Percentiles rank a stretch among this genome's conserved stretches.
phyloP scores from a whole-genome alignment of 2,329 filamentous ascomycete species.

The Colletotrichum gloeosporioides region DNA sequence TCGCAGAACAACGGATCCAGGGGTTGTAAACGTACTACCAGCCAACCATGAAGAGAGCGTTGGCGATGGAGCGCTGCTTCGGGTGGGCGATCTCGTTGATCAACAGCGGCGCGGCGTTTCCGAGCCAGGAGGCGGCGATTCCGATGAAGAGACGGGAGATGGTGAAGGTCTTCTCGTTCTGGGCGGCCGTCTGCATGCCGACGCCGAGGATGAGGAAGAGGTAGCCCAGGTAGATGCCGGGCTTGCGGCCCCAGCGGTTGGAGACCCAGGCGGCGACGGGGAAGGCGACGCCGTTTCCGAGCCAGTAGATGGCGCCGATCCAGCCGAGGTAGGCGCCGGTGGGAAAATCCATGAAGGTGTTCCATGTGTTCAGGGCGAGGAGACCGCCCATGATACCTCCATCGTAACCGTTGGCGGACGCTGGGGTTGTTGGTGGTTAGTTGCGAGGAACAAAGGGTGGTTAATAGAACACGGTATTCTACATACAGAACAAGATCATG shows the following conservation, averaged over 20 bases:
- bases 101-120: slow-evolving; percentile 34
- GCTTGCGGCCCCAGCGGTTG: slow-evolving; percentile 17
- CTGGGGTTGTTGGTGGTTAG: background rate
- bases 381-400: slow-evolving; percentile 51
- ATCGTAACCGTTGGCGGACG: slow-evolving; percentile 41
- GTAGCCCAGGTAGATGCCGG: slow-evolving; percentile 8
- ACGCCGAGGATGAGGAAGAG: slow-evolving; percentile 8
- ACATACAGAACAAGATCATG: slow-evolving; percentile 28
- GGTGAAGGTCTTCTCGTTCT: slow-evolving; percentile 33
- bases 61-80: slow-evolving; percentile 26
- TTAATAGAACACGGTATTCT: background rate
- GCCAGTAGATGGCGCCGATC: slow-evolving; percentile 42
- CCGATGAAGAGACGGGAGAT: slow-evolving; percentile 38
- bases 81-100: slow-evolving; percentile 40
- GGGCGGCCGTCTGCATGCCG: slow-evolving; percentile 30
- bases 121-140: slow-evolving; percentile 32
- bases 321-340: slow-evolving; percentile 39
- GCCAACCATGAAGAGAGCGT: slow-evolving; percentile 7
- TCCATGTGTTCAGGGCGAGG: slow-evolving; percentile 46
- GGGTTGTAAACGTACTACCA: slow-evolving; percentile 20
- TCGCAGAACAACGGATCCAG: background rate
- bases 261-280: slow-evolving; percentile 41
- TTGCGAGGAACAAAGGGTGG: background rate
- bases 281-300: slow-evolving; percentile 37
- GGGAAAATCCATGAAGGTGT: slow-evolving; percentile 43